phyloP scores from a whole-genome alignment of 805 yeast species.

The Pichia insulana region DNA sequence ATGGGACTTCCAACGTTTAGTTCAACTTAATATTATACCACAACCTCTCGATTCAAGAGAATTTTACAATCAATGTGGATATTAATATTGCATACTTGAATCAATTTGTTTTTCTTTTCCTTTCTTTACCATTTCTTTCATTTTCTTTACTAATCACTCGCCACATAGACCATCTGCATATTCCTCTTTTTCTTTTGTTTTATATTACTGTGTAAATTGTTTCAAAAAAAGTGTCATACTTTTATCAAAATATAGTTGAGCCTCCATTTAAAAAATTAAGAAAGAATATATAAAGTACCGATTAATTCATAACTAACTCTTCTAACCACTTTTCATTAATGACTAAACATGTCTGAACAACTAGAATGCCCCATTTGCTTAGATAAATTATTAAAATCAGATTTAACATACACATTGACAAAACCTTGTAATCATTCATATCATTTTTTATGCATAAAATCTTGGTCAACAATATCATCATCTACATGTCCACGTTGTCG shows the following conservation, averaged over 20 bases:
- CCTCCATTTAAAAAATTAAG: no score
- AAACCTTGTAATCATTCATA: slow-evolving; percentile 29
- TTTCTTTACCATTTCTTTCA: background rate
- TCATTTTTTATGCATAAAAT: slow-evolving; percentile 28
- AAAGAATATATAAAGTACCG: no score
- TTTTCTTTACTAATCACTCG: background rate
- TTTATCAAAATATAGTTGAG: no score
- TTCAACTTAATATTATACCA: slow-evolving; percentile 60
- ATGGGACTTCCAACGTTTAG: slow-evolving; percentile 72
- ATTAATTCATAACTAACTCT: no score
- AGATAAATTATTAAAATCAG: slow-evolving; percentile 19
- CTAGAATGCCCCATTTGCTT: slow-evolving; percentile 27
- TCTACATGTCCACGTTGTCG: slow-evolving; percentile 31
- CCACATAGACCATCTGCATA: background rate
- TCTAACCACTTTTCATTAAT: background rate
- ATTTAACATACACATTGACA: slow-evolving; percentile 20
- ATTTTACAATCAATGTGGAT: slow-evolving; percentile 27
- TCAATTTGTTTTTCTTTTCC: no score
- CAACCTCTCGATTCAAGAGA: slow-evolving; percentile 47
- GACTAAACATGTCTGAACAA: slow-evolving; percentile 4
- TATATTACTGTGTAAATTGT: no score
- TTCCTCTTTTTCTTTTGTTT: background rate
- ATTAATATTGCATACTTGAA: slow-evolving; percentile 2
- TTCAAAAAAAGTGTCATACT: no score
- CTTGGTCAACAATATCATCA: slow-evolving; percentile 28